Base-by-base conservation (phyloP, 2,329 filamentous ascomycete species). In the Alternaria atra region DNA sequence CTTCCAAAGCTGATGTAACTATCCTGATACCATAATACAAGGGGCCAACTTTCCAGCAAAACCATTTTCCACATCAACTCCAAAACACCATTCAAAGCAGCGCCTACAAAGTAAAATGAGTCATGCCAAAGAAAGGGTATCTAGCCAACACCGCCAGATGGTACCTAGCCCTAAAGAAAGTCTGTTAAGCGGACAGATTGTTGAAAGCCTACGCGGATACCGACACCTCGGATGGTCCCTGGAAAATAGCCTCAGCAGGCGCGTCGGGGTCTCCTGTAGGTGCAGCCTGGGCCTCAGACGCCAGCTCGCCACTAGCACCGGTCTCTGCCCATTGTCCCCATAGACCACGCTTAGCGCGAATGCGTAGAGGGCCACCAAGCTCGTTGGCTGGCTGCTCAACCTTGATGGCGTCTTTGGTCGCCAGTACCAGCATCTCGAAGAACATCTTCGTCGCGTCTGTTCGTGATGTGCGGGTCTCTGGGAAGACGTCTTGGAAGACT, bases 391-490 rank as follows among this genome's bases (percentile, higher is more conserved):
- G 86, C 80, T 99, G 95, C 77, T 98, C 94, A 27, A 98, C 93
- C 81, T 97, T 97, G 81, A 99, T 91, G 29, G 95, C 95, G 77
- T 99, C 95, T 82, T 99, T 99, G 42, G 95, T 99, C 5, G 94
- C 95, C 47, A 99, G 85, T 3, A 99, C 95, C 25, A 99, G 85
- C 55, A 95, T 90, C 81, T 99, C 95, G 73, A 99, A 99, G 83
- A 99, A 99, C 93, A 99, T 97, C 85, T 97, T 97, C 43, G 95
- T 99, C 0, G 95, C 95, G 72, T 98, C 95, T 8, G 91, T 91
- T 79, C 92, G 92, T 67, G 87, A 93, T 0, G 94, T 94, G 62
- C 86, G 87, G 66, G 85, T 82, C 80, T 97, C 92, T 0, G 95
- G 95, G 34, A 97, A 86, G 48, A 99, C 85, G 59, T 97, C 91